phyloP scores from a whole-genome alignment of 768 basidiomycete genomes.

The Leccinellum rugosiceps region DNA sequence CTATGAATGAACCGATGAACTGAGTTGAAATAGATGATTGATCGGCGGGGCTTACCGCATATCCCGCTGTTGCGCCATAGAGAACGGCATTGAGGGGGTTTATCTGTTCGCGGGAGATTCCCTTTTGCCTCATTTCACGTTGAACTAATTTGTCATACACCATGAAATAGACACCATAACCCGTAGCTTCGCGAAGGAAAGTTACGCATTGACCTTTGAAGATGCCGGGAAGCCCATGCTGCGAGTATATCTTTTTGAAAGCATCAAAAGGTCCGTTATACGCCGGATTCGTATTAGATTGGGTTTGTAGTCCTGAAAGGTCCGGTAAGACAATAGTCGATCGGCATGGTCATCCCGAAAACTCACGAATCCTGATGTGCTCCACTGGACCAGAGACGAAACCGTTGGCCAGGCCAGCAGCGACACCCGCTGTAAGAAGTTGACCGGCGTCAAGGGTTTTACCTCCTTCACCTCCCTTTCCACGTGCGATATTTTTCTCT shows the following conservation, averaged over 20 bases:
- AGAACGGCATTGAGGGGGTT: conserved; percentile 73
- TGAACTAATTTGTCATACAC: conserved; percentile 92
- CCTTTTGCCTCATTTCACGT: conserved; percentile 72
- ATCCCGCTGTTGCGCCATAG: conserved; percentile 91
- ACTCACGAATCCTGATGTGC: conserved; percentile 78
- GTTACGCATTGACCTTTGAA: conserved; percentile 94
- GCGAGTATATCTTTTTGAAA: conserved; percentile 74
- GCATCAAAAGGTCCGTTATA: conserved; percentile 89
- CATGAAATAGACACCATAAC: conserved; percentile 88
- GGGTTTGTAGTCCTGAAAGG: conserved; percentile 80
- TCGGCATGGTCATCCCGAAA: background rate
- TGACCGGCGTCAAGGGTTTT: conserved; percentile 58
- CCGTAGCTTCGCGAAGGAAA: conserved; percentile 75
- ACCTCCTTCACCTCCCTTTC: conserved; percentile 65
- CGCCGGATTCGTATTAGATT: conserved; percentile 68
- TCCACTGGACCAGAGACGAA: conserved; percentile 95
- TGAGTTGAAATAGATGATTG: background rate
- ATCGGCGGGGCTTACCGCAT: conserved; percentile 57
- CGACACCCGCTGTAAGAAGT: conserved; percentile 71
- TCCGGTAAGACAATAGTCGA: conserved; percentile 3
- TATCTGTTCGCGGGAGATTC: conserved; percentile 73
- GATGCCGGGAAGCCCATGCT: conserved; percentile 77
- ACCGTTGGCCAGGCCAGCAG: conserved; percentile 87
- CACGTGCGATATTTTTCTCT: conserved; percentile 52
- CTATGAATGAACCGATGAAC: conserved; percentile 35